Evolutionary conservation across 768 basidiomycete species (phyloP), one percentile per base, ranked within the genome.

Genomic region (Phallus indusiatus): DNA sequence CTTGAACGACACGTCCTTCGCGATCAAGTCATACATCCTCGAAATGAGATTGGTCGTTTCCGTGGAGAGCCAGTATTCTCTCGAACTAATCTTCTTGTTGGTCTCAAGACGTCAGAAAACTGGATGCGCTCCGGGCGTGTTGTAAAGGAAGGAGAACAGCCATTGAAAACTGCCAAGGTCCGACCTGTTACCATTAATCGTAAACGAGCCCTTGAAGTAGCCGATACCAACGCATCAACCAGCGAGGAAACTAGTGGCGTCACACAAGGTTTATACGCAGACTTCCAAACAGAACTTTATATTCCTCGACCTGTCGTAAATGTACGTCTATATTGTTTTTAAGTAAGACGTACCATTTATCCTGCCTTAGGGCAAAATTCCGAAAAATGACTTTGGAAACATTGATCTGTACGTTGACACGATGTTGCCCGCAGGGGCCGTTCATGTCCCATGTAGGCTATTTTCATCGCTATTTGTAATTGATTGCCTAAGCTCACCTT

Each of bases 341-440:
- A 16, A 21, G 8, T 9, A 8, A 12, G 47, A 21, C 28, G 17
- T 17, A n/a, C 16, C 36, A 18, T n/a, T 16, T 46, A 33, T 5
- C 33, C 36, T 48, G 53, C 11, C 46, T 24, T 66, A 98, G 94
- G 95, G 95, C 34, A 84, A 82, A 68, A 81, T 99, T 33, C 94
- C 94, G 6, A 94, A 90, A 74, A 99, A 99, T 67, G 83, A 86
- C 63, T 99, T 95, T 69, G 95, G 95, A 17, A 99, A 97, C 69
- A 89, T 99, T 63, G 95, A 99, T 72, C 73, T 99, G 22, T 99
- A 95, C 70, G 90, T 90, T 22, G 86, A 90, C 28, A 86, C 90
- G 3, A 99, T 99, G 96, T 78, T 98, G 33, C 96, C 96, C 1
- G 72, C 69, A 55, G 96, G 96, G 18, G 90, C 82, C 5, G 85